phyloP scores from a whole-genome alignment of 495 filamentous ascomycete species.

The Penicillium steckii region DNA sequence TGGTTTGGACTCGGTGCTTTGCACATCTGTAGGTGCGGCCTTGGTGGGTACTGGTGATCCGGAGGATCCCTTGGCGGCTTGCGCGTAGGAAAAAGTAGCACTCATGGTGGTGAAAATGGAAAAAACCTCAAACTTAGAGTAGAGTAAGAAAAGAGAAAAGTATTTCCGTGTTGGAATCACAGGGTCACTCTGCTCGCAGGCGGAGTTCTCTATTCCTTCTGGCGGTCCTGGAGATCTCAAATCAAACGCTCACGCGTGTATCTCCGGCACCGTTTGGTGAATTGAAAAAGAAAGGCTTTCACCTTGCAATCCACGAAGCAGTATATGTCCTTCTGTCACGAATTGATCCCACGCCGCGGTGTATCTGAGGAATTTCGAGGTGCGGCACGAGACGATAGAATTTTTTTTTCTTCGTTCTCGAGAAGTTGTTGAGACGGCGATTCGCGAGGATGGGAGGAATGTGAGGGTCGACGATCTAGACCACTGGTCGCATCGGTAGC shows the following conservation, averaged over 20 bases:
- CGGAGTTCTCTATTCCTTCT: slow-evolving; percentile 16
- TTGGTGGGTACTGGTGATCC: slow-evolving; percentile 38
- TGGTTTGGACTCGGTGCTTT: slow-evolving; percentile 23
- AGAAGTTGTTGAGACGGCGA: slow-evolving; percentile 1
- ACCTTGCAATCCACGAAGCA: slow-evolving; percentile 33
- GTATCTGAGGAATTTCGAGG: background rate
- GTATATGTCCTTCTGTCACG: slow-evolving; percentile 26
- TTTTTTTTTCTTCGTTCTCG: background rate
- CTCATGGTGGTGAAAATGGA: slow-evolving; percentile 15
- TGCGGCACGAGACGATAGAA: background rate
- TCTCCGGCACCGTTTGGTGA: slow-evolving; percentile 30
- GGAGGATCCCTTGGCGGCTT: slow-evolving; percentile 80
- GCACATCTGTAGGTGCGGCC: slow-evolving; percentile 31
- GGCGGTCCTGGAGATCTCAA: slow-evolving; percentile 23
- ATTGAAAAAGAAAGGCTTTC: slow-evolving; percentile 24
- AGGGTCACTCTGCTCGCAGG: slow-evolving; percentile 30
- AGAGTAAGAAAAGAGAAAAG: slow-evolving; percentile 8
- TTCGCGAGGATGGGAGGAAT: slow-evolving; percentile 3
- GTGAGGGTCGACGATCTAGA: slow-evolving; percentile 18
- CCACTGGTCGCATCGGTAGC: slow-evolving; percentile 33
- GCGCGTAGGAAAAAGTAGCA: slow-evolving; percentile 82
- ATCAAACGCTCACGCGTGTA: slow-evolving; percentile 22
- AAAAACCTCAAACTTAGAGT: slow-evolving; percentile 13
- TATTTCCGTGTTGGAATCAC: slow-evolving; percentile 8
- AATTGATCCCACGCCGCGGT: slow-evolving; percentile 17